Evolutionary conservation across 371 early-diverging fungal genomes (phyloP), one percentile per base, ranked within the genome.

Genomic region (Apophysomyces trapeziformis): DNA sequence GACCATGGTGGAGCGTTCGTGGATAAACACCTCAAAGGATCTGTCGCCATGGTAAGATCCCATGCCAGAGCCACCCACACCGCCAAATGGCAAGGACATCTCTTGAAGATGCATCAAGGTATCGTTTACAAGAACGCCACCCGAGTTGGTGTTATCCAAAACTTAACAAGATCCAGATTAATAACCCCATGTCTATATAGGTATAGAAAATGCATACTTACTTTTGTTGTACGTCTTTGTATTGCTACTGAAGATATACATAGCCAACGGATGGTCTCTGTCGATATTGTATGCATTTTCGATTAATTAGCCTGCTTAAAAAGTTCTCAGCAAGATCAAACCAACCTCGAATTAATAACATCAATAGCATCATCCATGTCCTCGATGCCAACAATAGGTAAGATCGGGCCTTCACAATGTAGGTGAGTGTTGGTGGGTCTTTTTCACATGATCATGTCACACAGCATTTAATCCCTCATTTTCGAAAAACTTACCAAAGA

Each of bases 41-140:
- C 76, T 70, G 58, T 86, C 80, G 60, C 95, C 96, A 45, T 92
- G 92, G 72, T 95, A 96, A 26, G 70, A 69, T 41, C 97, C 97
- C 54, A 83, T 80, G 11, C 97, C 97, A 11, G 91, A 91, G 4
- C 85, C 79, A 4, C 96, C 96, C 8, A 93, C 84, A 44, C 96
- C 97, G 47, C 95, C 95, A 72, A 95, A 95, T 37, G 96, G 96
- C 58, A 92, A 67, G 45, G 80, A 78, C 7, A 72, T 64, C 64
- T 83, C 83, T 63, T 77, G 65, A 69, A 80, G 64, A 69, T 85
- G 78, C 73, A 92, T 76, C 67, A 92, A 65, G 4, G 85, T 80
- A 71, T 95, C 95, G 68, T 96, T 95, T 68, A 92, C 78, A 14
- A 82, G 66, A 1, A 79, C 86, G 57, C 81, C 82, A 38, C 95